These are phyloP conservation scores for Teratosphaeria epicoccoides DNA, from an alignment of 2,329 filamentous ascomycete genomes.

Conservation along the genomic window DNA sequence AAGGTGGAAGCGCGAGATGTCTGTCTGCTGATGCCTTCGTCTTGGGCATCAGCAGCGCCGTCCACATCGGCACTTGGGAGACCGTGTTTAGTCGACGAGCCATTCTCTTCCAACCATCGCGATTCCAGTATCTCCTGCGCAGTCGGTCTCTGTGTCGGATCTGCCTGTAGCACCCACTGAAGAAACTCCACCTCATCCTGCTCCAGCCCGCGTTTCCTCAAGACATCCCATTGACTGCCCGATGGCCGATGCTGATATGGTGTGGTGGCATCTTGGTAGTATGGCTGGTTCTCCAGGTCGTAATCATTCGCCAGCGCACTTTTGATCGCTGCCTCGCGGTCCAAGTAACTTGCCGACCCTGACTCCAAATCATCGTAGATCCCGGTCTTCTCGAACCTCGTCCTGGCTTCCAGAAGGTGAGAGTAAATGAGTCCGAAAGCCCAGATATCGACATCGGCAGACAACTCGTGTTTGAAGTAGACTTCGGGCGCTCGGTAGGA, in stretches of 20 bases:
- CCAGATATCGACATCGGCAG: conserved; percentile 20
- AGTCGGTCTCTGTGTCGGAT: conserved; percentile 17
- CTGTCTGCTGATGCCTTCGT: neutral
- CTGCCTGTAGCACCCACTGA: conserved; percentile 14
- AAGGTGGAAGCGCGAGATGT: neutral
- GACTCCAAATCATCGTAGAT: conserved; percentile 18
- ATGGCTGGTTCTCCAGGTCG: conserved; percentile 14
- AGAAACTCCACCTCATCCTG: conserved; percentile 18
- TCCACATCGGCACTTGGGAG: neutral
- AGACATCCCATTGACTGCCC: conserved; percentile 15
- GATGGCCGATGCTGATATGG: conserved; percentile 10
- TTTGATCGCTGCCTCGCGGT: conserved; percentile 13
- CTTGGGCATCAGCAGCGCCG: neutral
- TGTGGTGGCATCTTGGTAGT: conserved; percentile 11
- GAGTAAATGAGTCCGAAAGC: conserved; percentile 19
- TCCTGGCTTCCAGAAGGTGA: conserved; percentile 21
- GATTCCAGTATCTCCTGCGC: conserved; percentile 14
- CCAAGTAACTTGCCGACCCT: conserved; percentile 5
- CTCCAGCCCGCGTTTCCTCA: conserved; percentile 13
- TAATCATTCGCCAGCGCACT: conserved; percentile 19
- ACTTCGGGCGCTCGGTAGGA: conserved; percentile 22
- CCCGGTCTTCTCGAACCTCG: conserved; percentile 15
- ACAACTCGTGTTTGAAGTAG: conserved; percentile 20
- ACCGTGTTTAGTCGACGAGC: neutral
- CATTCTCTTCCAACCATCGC: conserved; percentile 2